phyloP scores from a whole-genome alignment of 2,329 filamentous ascomycete species.

The Thielaviopsis punctulata region DNA sequence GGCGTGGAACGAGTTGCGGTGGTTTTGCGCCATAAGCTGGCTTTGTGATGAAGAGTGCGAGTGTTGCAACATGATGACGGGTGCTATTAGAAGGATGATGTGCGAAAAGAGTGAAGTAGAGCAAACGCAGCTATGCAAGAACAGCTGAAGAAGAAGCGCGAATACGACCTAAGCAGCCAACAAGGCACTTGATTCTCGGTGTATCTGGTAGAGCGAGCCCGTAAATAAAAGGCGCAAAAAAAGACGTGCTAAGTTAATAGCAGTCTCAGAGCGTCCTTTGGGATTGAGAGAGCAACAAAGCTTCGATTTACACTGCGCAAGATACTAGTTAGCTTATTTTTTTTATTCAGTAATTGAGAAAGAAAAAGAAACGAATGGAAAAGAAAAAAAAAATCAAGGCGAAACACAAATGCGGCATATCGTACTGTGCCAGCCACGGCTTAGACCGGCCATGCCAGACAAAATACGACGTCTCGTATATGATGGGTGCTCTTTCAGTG shows the following conservation, averaged over 20 bases:
- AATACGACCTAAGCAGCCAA: background rate
- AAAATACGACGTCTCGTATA: background rate
- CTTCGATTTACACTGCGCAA: background rate
- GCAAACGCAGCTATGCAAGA: constrained; percentile 29
- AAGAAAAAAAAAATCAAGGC: background rate
- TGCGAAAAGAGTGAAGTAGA: constrained; percentile 75
- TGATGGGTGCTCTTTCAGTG: background rate
- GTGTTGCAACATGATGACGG: constrained; percentile 59
- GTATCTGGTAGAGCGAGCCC: background rate
- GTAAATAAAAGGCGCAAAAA: background rate
- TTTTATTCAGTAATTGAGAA: background rate
- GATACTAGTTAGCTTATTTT: background rate
- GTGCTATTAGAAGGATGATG: constrained; percentile 57
- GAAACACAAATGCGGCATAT: background rate
- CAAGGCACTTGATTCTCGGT: background rate
- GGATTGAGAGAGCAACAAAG: background rate
- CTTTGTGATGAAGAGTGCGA: constrained; percentile 35
- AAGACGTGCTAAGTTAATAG: background rate
- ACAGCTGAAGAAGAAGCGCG: background rate
- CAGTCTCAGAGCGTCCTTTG: background rate
- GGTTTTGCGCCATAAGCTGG: constrained; percentile 29
- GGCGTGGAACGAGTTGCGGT: constrained; percentile 34
- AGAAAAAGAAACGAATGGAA: constrained; percentile 1
- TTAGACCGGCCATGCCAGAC: background rate
- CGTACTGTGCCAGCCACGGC: background rate